phyloP scores from a whole-genome alignment of 495 filamentous ascomycete genomes.

The Tirmania nivea region DNA sequence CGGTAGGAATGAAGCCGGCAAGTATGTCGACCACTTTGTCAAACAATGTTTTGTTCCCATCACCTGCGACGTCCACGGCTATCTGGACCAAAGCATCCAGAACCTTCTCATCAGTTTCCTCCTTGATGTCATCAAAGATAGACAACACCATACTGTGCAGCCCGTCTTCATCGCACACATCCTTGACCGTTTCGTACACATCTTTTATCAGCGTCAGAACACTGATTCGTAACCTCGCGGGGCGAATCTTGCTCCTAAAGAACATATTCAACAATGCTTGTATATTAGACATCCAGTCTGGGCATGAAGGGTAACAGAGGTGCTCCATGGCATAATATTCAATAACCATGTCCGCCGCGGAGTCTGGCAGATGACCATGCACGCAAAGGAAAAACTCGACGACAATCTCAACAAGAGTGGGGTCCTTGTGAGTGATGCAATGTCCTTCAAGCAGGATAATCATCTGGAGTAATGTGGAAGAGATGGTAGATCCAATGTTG shows the following conservation, averaged over 20 bases:
- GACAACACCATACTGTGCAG: slow-evolving; percentile 23
- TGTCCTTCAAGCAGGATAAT: slow-evolving; percentile 16
- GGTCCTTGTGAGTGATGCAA: slow-evolving; percentile 20
- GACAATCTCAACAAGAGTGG: slow-evolving; percentile 37
- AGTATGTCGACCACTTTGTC: slow-evolving; percentile 30
- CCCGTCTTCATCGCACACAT: slow-evolving; percentile 35
- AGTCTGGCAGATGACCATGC: slow-evolving; percentile 33
- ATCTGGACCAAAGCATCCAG: slow-evolving; percentile 27
- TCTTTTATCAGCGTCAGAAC: slow-evolving; percentile 29
- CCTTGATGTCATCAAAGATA: slow-evolving; percentile 25
- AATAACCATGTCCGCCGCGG: slow-evolving; percentile 34
- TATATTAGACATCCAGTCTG: slow-evolving; percentile 43
- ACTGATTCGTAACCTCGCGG: slow-evolving; percentile 42
- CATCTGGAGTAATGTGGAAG: slow-evolving; percentile 15
- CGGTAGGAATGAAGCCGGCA: slow-evolving; percentile 13
- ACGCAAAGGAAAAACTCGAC: slow-evolving; percentile 48
- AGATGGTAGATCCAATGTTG: slow-evolving; percentile 13
- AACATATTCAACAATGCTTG: slow-evolving; percentile 40
- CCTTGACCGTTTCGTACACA: slow-evolving; percentile 34
- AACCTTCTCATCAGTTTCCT: slow-evolving; percentile 29
- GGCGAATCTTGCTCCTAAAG: slow-evolving; percentile 38
- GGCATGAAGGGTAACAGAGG: slow-evolving; percentile 49
- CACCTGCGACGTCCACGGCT: slow-evolving; percentile 28
- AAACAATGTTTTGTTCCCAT: slow-evolving; percentile 30
- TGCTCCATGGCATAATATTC: slow-evolving; percentile 36